Evolutionary conservation across 202 grass and related monocot species (phyloP).

Genomic region (Musa balbisiana): DNA sequence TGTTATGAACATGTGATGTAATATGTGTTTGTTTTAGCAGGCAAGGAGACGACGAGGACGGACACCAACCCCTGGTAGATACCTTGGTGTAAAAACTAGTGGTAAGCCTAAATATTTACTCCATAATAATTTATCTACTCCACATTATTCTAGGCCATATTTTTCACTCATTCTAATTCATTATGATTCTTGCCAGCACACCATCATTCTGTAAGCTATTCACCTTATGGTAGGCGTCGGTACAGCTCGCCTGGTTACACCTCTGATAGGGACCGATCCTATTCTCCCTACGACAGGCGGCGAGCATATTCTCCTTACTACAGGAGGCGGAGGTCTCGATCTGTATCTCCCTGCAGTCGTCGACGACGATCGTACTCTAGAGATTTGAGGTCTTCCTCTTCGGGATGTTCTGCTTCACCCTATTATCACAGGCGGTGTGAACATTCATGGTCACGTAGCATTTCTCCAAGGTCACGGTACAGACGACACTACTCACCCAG

Average conservation of each 20-base stretch:
- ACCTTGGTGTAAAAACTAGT: constrained; percentile 48
- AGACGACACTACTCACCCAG: not conserved
- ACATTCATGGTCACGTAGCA: constrained; percentile 18
- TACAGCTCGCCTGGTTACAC: constrained; percentile 36
- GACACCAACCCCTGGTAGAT: constrained; percentile 74
- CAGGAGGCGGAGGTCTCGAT: constrained; percentile 10
- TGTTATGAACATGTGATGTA: not conserved
- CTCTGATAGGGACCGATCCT: constrained; percentile 31
- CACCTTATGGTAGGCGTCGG: constrained; percentile 29
- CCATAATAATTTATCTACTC: too few relatives aligned
- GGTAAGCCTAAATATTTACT: constrained; percentile 14
- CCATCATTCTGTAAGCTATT: constrained; percentile 38
- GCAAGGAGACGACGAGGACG: constrained; percentile 64
- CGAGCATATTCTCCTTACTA: constrained; percentile 25
- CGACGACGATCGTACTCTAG: constrained; percentile 22
- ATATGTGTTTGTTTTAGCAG: constrained; percentile 19
- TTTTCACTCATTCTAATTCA: not conserved
- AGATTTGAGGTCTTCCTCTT: constrained; percentile 17
- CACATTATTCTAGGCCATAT: not conserved
- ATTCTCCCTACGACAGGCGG: constrained; percentile 32
- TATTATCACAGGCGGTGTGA: constrained; percentile 14
- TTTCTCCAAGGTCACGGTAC: constrained; percentile 9
- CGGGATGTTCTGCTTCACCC: constrained; percentile 32
- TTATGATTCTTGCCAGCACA: constrained; percentile 12
- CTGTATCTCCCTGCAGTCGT: not conserved